These are phyloP conservation scores for Sporothrix protearum DNA, from an alignment of 2,329 filamentous ascomycete genomes.

Conservation along the genomic window DNA sequence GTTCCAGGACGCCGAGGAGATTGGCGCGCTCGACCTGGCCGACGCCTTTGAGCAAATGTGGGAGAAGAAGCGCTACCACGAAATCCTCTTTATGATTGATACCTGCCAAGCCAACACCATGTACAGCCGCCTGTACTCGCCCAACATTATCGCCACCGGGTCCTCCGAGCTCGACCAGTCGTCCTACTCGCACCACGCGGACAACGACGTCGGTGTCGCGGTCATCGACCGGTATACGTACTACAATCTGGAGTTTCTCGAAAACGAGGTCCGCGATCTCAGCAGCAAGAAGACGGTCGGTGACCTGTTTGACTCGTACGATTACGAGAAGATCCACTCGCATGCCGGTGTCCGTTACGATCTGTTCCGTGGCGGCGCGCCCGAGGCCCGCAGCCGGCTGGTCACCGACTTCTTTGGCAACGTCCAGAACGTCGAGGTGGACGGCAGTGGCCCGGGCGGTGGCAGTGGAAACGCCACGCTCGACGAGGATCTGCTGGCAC, in stretches of 20 bases:
- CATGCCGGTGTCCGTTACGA: slow-evolving; percentile 91
- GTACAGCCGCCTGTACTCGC: slow-evolving; percentile 97
- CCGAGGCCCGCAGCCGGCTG: slow-evolving; percentile 70
- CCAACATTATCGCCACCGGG: slow-evolving; percentile 97
- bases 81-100: slow-evolving; percentile 99
- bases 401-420: slow-evolving; percentile 98
- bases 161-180: slow-evolving; percentile 93
- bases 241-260: slow-evolving; percentile 95
- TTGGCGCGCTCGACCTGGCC: slow-evolving; percentile 90
- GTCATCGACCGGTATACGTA: slow-evolving; percentile 99
- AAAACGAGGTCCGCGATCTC: slow-evolving; percentile 81
- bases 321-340: slow-evolving; percentile 90
- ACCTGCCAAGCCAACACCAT: slow-evolving; percentile 99
- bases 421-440: slow-evolving; percentile 94
- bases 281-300: slow-evolving; percentile 86
- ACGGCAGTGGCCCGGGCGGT: slow-evolving; percentile 41
- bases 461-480: slow-evolving; percentile 47
- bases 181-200: slow-evolving; percentile 94
- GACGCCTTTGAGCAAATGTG: slow-evolving; percentile 99
- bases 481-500: slow-evolving; percentile 71
- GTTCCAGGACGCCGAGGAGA: slow-evolving; percentile 97
- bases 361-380: slow-evolving; percentile 81
- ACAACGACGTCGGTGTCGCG: slow-evolving; percentile 95
- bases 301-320: slow-evolving; percentile 94
- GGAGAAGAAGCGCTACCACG: slow-evolving; percentile 99